phyloP scores from a whole-genome alignment of 192 early-diverging fungal species.

The Gaertneriomyces semiglobifer region DNA sequence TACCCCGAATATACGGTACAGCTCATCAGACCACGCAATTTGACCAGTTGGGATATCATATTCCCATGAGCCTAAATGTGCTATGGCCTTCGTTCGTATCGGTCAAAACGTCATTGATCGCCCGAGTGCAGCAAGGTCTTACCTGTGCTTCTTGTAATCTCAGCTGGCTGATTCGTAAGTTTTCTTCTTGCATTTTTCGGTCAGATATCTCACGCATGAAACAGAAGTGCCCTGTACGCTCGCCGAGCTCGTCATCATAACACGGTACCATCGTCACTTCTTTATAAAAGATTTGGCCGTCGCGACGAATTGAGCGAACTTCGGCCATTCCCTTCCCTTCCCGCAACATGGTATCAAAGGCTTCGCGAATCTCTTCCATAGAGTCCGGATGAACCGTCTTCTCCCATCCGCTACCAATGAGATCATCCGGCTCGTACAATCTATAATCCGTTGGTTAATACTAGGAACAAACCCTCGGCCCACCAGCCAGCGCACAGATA shows the following conservation, averaged over 20 bases:
- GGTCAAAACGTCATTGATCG: not conserved
- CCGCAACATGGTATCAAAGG: not conserved
- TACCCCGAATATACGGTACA: conserved; percentile 1
- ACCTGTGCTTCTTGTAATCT: conserved; percentile 1
- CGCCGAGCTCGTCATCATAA: conserved; percentile 3
- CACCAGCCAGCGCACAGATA: no score
- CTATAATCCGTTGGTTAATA: no score
- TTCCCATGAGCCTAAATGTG: conserved; percentile 4
- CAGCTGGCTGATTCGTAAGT: not conserved
- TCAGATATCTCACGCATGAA: conserved; percentile 2
- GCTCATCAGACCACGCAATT: not conserved
- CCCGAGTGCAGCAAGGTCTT: not conserved
- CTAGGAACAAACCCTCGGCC: no score
- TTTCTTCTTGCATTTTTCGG: conserved; percentile 5
- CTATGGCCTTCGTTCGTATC: not conserved
- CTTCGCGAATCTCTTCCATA: not conserved
- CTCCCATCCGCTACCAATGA: conserved; percentile 5
- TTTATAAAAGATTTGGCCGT: conserved; percentile 2
- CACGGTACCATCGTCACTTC: conserved; percentile 1
- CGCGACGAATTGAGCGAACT: not conserved
- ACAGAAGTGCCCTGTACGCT: not conserved
- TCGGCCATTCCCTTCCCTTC: conserved; percentile 1
- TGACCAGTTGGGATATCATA: not conserved
- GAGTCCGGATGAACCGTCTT: conserved; percentile 3
- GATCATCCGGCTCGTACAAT: not conserved